Evolutionary conservation across 306 rosid genomes (phyloP).

Genomic region (Glycine soja): DNA sequence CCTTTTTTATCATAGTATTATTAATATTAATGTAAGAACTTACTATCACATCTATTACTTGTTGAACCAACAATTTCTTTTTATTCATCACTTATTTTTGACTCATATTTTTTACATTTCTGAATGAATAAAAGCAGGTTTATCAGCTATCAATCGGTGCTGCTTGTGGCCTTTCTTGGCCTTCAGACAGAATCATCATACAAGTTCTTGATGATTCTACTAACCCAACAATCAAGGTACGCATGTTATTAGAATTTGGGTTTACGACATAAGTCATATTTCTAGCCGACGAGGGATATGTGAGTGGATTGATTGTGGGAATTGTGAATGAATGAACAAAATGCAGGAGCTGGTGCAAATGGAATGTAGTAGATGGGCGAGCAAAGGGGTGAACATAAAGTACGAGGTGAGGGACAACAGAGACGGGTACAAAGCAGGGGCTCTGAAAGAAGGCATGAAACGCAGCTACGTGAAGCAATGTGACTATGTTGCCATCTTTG

Average conservation of each 20-base stretch:
- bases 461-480: slow-evolving; percentile 71
- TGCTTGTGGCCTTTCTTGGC: slow-evolving; percentile 91
- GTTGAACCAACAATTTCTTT: too few relatives aligned
- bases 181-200: slow-evolving; percentile 78
- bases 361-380: slow-evolving; percentile 83
- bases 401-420: slow-evolving; percentile 85
- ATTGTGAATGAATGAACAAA: not conserved
- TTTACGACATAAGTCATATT: too few relatives aligned
- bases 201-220: slow-evolving; percentile 96
- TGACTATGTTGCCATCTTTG: slow-evolving; percentile 83
- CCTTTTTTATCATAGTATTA: too few relatives aligned
- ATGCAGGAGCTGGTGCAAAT: slow-evolving; percentile 70
- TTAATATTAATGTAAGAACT: too few relatives aligned
- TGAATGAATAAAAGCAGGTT: slow-evolving; percentile 51
- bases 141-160: slow-evolving; percentile 89
- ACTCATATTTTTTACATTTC: not conserved
- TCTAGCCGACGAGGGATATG: too few relatives aligned
- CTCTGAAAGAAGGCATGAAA: slow-evolving; percentile 85
- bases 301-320: not conserved
- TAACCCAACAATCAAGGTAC: slow-evolving; percentile 74
- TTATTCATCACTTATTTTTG: not conserved
- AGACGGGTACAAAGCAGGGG: slow-evolving; percentile 90
- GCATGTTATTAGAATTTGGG: not conserved
- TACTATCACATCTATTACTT: too few relatives aligned
- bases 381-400: slow-evolving; percentile 81